These are phyloP conservation scores for Hypoxylon sp. DNA, from an alignment of 2,329 filamentous ascomycete genomes.

Conservation along the genomic window DNA sequence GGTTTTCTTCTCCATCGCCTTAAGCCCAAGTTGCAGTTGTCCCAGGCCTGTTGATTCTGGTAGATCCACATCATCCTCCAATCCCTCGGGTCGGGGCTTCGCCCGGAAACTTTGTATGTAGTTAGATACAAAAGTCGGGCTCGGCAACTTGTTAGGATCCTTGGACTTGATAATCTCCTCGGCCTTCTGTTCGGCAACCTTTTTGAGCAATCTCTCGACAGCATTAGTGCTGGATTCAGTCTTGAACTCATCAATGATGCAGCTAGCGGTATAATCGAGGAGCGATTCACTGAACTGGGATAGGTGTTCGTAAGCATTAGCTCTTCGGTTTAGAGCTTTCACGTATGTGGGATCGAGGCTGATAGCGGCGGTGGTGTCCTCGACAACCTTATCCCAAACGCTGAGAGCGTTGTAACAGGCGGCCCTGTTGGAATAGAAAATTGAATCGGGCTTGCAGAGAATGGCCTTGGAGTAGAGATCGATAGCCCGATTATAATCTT, in stretches of 20 bases:
- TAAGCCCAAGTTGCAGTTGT: conserved; percentile 86
- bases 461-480: conserved; percentile 96
- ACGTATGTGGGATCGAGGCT: conserved; percentile 95
- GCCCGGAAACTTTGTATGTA: conserved; percentile 98
- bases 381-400: conserved; percentile 96
- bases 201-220: conserved; percentile 94
- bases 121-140: conserved; percentile 97
- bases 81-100: conserved; percentile 81
- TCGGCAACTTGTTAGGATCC: conserved; percentile 89
- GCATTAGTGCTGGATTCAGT: conserved; percentile 90
- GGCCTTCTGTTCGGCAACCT: conserved; percentile 94
- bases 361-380: conserved; percentile 95
- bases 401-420: conserved; percentile 96
- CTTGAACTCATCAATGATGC: conserved; percentile 98
- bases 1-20: conserved; percentile 87
- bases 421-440: conserved; percentile 98
- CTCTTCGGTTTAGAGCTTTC: conserved; percentile 96
- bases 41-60: conserved; percentile 84
- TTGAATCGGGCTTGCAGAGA: conserved; percentile 95
- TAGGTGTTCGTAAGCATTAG: conserved; percentile 95
- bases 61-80: conserved; percentile 86
- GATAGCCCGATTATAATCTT: conserved; percentile 94
- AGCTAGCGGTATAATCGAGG: conserved; percentile 97
- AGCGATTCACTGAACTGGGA: conserved; percentile 93
- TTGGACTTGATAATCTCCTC: conserved; percentile 87